A percentile compares a stretch with the other conserved stretches of the same genome.
phyloP scores from a whole-genome alignment of 148 eudicot genomes.

The Rhododendron vialii region DNA sequence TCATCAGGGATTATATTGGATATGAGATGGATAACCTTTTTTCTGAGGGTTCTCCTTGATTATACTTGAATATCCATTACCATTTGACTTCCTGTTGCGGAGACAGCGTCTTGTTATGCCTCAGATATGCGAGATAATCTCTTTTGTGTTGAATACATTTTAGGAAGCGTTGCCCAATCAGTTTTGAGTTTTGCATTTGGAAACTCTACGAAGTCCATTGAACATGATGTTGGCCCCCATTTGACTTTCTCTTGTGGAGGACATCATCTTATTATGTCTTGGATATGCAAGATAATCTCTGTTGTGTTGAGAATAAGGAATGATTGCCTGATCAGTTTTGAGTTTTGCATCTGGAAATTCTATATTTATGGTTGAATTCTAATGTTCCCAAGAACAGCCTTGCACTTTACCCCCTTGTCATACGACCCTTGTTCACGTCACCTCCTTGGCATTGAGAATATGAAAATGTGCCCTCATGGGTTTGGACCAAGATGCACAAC shows the following conservation, averaged over 20 bases:
- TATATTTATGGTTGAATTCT: background rate
- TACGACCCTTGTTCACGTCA: background rate
- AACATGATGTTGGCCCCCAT: background rate
- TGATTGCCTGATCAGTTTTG: background rate
- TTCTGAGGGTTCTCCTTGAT: background rate
- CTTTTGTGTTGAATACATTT: background rate
- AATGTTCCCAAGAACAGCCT: background rate
- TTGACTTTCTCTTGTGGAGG: background rate
- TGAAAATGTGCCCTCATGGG: background rate
- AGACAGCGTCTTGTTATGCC: background rate
- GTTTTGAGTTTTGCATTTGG: background rate
- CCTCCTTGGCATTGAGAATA: background rate
- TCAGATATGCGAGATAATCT: background rate
- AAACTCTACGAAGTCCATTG: background rate
- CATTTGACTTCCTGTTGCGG: background rate
- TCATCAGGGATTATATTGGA: background rate
- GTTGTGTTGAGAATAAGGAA: background rate
- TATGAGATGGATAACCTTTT: background rate
- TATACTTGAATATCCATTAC: background rate
- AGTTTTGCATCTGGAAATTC: background rate
- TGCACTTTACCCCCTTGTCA: background rate
- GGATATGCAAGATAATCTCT: background rate
- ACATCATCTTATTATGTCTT: background rate
- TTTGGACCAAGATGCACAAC: background rate
- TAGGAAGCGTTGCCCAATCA: background rate